A percentile compares a stretch with the other conserved stretches of the same genome.
phyloP scores from a whole-genome alignment of 225 moss, liverwort and hornwort genomes.

The Physcomitrium patens region DNA sequence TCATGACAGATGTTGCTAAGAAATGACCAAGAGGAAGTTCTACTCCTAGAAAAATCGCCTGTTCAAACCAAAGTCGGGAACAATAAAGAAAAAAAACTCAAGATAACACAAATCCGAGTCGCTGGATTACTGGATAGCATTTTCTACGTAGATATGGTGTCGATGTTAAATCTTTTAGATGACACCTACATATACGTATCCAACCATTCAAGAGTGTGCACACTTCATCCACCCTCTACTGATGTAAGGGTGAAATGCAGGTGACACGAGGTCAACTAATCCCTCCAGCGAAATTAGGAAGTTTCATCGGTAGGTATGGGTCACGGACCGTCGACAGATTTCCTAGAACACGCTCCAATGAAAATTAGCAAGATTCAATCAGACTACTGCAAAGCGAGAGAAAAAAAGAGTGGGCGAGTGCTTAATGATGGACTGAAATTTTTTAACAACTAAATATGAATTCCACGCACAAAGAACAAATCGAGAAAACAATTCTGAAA shows the following conservation, averaged over 20 bases:
- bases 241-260: too few relatives aligned
- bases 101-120: background rate
- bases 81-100: background rate
- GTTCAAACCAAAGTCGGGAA: background rate
- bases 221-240: background rate
- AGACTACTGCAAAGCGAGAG: background rate
- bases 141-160: background rate
- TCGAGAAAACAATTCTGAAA: background rate
- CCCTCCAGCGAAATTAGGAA: background rate
- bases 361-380: background rate
- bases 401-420: background rate
- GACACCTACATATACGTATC: background rate
- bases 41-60: background rate
- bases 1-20: background rate
- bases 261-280: too few relatives aligned
- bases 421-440: background rate
- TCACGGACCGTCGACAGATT: conserved; percentile 7
- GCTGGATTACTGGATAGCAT: background rate
- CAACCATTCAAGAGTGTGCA: background rate
- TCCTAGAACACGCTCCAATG: background rate
- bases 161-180: background rate
- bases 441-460: background rate
- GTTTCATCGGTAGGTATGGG: background rate
- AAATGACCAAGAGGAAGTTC: background rate
- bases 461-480: background rate